Percentiles rank a stretch among this genome's conserved stretches.
phyloP scores from a whole-genome alignment of 2,329 filamentous ascomycete genomes.

The Pseudogymnoascus sp. region DNA sequence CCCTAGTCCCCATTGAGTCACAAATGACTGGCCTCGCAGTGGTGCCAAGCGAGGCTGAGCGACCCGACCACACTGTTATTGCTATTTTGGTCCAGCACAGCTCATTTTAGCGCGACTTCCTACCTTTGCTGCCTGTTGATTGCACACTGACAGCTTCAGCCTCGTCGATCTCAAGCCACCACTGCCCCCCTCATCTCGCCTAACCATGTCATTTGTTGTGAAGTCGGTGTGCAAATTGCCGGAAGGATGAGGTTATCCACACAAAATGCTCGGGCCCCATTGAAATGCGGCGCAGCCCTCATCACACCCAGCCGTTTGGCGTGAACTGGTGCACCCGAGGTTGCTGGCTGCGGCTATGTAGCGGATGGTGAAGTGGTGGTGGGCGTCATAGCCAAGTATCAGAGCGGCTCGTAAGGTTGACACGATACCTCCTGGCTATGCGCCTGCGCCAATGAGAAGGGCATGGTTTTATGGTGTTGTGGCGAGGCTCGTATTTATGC shows the following conservation, averaged over 20 bases:
- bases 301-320: neutral
- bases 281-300: neutral
- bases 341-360: neutral
- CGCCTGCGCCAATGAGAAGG: neutral
- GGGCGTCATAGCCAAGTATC: neutral
- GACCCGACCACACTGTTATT: neutral
- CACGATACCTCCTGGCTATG: neutral
- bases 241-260: neutral
- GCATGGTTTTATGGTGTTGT: neutral
- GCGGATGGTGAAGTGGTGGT: neutral
- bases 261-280: neutral
- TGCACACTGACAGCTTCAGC: neutral
- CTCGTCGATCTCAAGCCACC: neutral
- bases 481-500: neutral
- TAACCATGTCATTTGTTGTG: neutral
- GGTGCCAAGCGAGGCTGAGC: constrained; percentile 3
- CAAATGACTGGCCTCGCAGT: neutral
- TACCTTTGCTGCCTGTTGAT: neutral
- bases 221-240: neutral
- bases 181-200: neutral
- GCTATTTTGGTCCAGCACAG: neutral
- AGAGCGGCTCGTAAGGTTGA: neutral
- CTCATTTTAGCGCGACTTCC: neutral
- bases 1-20: neutral
- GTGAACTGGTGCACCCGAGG: neutral